Evolutionary conservation across 2,329 filamentous ascomycete species (phyloP), one percentile per base, ranked within the genome.

Genomic region (Parastagonospora avenae): DNA sequence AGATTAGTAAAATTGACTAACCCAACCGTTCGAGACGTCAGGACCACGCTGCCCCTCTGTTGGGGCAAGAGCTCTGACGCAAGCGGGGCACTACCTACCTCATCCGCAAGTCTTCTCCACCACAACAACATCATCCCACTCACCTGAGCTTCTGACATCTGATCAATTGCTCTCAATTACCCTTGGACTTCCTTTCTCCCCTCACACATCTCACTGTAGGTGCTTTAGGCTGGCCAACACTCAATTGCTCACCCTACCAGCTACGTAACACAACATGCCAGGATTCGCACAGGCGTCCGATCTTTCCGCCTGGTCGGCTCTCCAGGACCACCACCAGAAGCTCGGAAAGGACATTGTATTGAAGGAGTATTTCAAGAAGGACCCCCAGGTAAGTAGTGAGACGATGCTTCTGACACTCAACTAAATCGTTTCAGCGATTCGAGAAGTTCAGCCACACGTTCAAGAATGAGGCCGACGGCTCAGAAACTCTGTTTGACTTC

Each of bases 401-500:
- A 7, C 1, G 8, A 4, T 5, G 30, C 24, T 14, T 30, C 14
- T 2, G 9, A 40, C 28, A n/a, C 24, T 27, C 24, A 12, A 38
- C 61, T 66, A 41, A 66, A 11, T 14, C 14, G 9, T 15, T 33
- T 27, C 75, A 89, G 72, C 91, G 94, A 58, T 97, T 97, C 81
- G 78, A 88, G 70, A 96, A 94, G 79, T 92, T 96, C 81, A 90
- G 87, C 73, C 90, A 87, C 74, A 91, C 85, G 70, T 96, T 97
- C 77, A 80, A 84, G 66, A 92, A 91, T 77, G 76, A 84, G 46
- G 87, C 89, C 63, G 90, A 95, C 70, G 83, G 83, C 69, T 87
- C 86, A 64, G 91, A 97, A 61, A 94, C 95, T 69, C 85, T 99
- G 59, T 99, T 97, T 77, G 94, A 99, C 78, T 99, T 96, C 80